These are phyloP conservation scores for Macadamia tetraphylla DNA, from an alignment of 164 flowering plant genomes.

Conservation along the genomic window DNA sequence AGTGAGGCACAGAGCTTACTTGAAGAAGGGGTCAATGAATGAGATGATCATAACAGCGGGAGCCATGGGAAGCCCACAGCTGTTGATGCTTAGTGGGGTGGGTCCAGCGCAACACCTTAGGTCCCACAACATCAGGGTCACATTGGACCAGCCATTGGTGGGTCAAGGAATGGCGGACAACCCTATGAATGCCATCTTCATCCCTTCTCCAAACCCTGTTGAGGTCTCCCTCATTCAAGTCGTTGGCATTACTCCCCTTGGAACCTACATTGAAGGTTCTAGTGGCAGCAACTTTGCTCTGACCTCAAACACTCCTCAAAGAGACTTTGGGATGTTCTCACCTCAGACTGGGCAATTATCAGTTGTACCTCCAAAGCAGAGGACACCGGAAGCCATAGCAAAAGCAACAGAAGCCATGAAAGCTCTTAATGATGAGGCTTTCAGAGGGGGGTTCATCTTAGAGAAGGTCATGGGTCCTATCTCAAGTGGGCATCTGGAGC, in stretches of 20 bases:
- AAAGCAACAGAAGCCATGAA: constrained; percentile 23
- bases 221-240: constrained; percentile 69
- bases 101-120: constrained; percentile 49
- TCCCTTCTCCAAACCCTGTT: constrained; percentile 66
- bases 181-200: constrained; percentile 66
- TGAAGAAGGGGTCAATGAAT: constrained; percentile 29
- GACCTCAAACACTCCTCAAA: constrained; percentile 1
- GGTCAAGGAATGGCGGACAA: constrained; percentile 80
- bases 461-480: constrained; percentile 58
- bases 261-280: constrained; percentile 66
- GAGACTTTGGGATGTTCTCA: constrained; percentile 25
- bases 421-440: constrained; percentile 2
- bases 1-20: constrained; percentile 37
- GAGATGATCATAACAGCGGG: constrained; percentile 73
- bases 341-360: constrained; percentile 33
- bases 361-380: constrained; percentile 21
- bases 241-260: constrained; percentile 67
- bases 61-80: constrained; percentile 81
- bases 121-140: constrained; percentile 39
- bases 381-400: constrained; percentile 33
- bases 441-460: constrained; percentile 46
- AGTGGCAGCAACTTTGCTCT: constrained; percentile 41
- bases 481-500: constrained; percentile 54
- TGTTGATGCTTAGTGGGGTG: constrained; percentile 71
- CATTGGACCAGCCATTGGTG: constrained; percentile 58